Evolutionary conservation across 1,139 yeast genomes (phyloP), one percentile per base, ranked within the genome.

Genomic region (Taphrina confusa): DNA sequence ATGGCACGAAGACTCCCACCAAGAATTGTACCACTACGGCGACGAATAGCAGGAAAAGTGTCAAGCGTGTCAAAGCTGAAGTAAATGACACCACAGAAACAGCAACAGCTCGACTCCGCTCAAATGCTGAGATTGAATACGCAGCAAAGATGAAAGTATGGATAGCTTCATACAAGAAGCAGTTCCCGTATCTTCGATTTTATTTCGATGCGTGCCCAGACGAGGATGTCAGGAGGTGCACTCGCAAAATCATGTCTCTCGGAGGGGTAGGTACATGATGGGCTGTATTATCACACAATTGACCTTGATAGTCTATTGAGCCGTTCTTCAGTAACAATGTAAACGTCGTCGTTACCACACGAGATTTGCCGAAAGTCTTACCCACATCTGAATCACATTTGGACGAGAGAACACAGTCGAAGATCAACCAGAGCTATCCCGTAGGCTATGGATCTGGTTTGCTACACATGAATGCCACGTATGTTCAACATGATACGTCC

Each of bases 141-240:
- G 52, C 39, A 14, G 39, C 42, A 1, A 47, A 47, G 18, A 31
- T 47, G 23, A 47, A 33, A 31, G 34, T 25, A 12, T 91, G 97
- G 97, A 91, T 87, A 69, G 78, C 78, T 55, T 83, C 85, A 61
- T 91, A 97, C 96, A 78, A 83, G 60, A 78, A 79, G 63, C 87
- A 88, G 65, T 84, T 91, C 87, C 79, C 80, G 50, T 82, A 79
- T 61, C 81, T 91, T 30, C 81, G 81, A 28, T 86, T 89, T 20
- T 92, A 87, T 71, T 89, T 91, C 70, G 97, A 90, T 71, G 79
- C 69, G 40, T 78, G 77, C 66, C 71, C 75, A 69, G 71, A 78
- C 63, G 82, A 82, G 67, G 77, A 81, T 69, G 78, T 80, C 12
- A 12, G 51, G 27, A 33, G 49, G n/a, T 54, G 58, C 14, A 54